Evolutionary conservation across 371 early-diverging fungal genomes (phyloP), one percentile per base, ranked within the genome.

Genomic region (Lichtheimia corymbifera): DNA sequence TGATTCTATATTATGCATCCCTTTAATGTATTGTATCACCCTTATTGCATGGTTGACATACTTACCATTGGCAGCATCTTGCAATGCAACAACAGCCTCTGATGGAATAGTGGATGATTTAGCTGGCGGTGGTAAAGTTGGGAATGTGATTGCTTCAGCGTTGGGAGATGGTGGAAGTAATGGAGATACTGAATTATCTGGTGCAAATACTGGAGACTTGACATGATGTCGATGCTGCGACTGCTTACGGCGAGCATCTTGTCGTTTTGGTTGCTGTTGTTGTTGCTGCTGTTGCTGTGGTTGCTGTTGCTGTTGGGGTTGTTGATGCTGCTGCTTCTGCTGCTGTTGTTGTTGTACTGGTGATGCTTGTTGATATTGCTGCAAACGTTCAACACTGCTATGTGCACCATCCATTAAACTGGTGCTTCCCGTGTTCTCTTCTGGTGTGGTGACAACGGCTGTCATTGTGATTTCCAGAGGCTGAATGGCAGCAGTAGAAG

Each of bases 51-150:
- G 35, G 1, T 35, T 6, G 35, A 35, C n/a, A n/a, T 35, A n/a
- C 58, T 61, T 66, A 74, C 80, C 80, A 53, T 73, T 74, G 27
- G 64, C 74, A n/a, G 76, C 80, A 64, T 74, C 74, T 53, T 79
- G 74, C 11, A 79, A 63, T 6, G 80, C 80, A 17, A 71, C 76
- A 41, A 79, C 71, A 20, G 80, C 80, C 44, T 79, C 80, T 14
- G 80, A 79, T 22, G 71, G 72, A 7, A 42, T n/a, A 47, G n/a
- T 47, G 7, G 47, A n/a, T 22, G 47, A 7, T 11, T 22, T 18
- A 17, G 47, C 44, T 27, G 78, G 78, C 13, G 75, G 73, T 15
- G 73, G 76, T 27, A 74, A 24, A 14, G 62, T 63, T 18, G 62
- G 50, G 53, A 62, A 64, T 14, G 59, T 56, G 17, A 57, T 30